phyloP scores from a whole-genome alignment of 2,329 filamentous ascomycete species.

The Aspergillus oerlinghausenensis region DNA sequence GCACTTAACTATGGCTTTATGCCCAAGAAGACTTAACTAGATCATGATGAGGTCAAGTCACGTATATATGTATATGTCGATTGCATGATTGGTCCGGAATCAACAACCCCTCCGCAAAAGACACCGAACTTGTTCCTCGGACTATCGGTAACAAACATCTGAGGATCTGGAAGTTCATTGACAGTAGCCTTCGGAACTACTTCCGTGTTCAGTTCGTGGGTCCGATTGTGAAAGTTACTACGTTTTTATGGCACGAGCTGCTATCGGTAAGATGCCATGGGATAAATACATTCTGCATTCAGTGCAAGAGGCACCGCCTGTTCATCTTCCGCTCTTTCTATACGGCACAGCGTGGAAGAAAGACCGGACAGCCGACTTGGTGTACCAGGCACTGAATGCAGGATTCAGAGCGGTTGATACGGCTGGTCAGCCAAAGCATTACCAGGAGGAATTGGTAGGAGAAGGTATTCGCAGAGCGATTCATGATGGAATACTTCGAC shows the following conservation, averaged over 20 bases:
- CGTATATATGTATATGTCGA: not conserved
- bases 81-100: not conserved
- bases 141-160: not conserved
- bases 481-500: conserved; percentile 52
- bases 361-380: conserved; percentile 60
- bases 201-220: not conserved
- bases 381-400: conserved; percentile 61
- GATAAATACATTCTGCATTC: conserved; percentile 27
- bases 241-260: conserved; percentile 17
- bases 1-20: not conserved
- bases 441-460: conserved; percentile 67
- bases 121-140: not conserved
- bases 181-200: not conserved
- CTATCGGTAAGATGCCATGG: conserved; percentile 27
- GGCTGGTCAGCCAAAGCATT: conserved; percentile 73
- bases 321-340: conserved; percentile 48
- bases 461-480: conserved; percentile 62
- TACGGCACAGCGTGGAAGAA: conserved; percentile 90
- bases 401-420: conserved; percentile 75
- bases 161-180: not conserved
- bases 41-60: conserved; percentile 13
- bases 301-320: conserved; percentile 18
- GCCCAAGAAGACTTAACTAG: conserved; percentile 1
- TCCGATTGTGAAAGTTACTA: not conserved
- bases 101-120: not conserved